Evolutionary conservation across 805 yeast species (phyloP), one percentile per base, ranked within the genome.

Genomic region (Wickerhamiella parazyma): DNA sequence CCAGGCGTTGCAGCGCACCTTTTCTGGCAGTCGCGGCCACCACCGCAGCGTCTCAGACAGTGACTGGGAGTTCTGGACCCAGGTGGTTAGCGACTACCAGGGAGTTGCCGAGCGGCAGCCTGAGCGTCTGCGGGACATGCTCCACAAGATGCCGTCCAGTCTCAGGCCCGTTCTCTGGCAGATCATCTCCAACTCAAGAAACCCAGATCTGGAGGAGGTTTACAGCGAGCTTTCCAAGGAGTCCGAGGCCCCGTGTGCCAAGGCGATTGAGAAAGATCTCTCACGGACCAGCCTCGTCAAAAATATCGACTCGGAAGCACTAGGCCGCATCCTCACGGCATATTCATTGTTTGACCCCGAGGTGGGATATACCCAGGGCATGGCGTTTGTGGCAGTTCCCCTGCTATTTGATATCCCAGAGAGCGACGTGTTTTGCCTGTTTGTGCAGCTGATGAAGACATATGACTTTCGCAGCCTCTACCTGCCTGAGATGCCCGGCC

Each of bases 341-440:
- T 91, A 89, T 63, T 76, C 91, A 18, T 63, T 84, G 38, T 80
- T 74, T 58, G 97, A 91, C 59, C 76, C 81, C 1, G 96, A 87
- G 41, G 95, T 91, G 41, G 98, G 98, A 0, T 91, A 91, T 56
- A 91, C 96, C 1, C 98, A 91, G 62, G 97, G 98, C 6, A 86
- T 91, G 95, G 94, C 94, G 1, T 91, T 91, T 56, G 75, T 91
- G 36, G 74, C 83, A 0, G 85, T 85, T 5, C 96, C 98, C 2
- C 62, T 91, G 38, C 65, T 86, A 36, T 68, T 87, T 66, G 83
- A 83, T 52, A 73, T 85, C 77, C 70, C 58, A 6, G 95, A 87
- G 51, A 69, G 79, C 37, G 96, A 89, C 58, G 77, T 94, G 3
- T 89, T 89, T 62, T 76, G 91, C 47, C 60, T 87, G 52, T 66